A percentile compares a stretch with the other conserved stretches of the same genome.
Conservation (phyloP, 2,329 filamentous ascomycete species). For the Aspergillus tubingensis region DNA sequence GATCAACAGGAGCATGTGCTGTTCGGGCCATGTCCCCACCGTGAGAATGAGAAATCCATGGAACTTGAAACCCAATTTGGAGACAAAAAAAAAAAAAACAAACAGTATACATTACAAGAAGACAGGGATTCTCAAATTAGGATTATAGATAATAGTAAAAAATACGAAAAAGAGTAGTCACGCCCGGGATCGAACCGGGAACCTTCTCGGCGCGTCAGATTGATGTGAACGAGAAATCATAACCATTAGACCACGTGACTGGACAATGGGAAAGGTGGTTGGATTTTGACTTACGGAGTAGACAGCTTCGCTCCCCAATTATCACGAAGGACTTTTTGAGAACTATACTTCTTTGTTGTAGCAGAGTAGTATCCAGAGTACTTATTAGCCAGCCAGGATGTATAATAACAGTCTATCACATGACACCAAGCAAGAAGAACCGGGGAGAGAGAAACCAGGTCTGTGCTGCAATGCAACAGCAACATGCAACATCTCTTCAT, state of each 20-base stretch:
- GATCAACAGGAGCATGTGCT: background rate
- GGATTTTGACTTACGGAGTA: background rate
- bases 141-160: background rate
- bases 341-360: no score
- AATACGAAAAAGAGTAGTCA: slow-evolving; percentile 31
- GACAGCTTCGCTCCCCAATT: no score
- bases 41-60: background rate
- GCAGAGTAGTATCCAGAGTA: background rate
- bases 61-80: background rate
- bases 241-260: slow-evolving; percentile 42
- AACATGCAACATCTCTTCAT: background rate
- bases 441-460: background rate
- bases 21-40: background rate
- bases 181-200: slow-evolving; percentile 44
- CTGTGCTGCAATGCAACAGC: background rate
- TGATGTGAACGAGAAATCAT: slow-evolving; percentile 45
- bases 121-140: background rate
- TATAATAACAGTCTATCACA: background rate
- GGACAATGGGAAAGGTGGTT: fast-evolving
- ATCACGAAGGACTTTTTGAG: no score
- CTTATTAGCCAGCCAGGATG: no score
- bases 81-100: background rate
- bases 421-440: background rate
- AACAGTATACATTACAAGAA: background rate
- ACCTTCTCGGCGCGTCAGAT: slow-evolving; percentile 36